These are phyloP conservation scores for Bjerkandera adusta DNA, from an alignment of 1,284 basidiomycete genomes.

Conservation along the genomic window DNA sequence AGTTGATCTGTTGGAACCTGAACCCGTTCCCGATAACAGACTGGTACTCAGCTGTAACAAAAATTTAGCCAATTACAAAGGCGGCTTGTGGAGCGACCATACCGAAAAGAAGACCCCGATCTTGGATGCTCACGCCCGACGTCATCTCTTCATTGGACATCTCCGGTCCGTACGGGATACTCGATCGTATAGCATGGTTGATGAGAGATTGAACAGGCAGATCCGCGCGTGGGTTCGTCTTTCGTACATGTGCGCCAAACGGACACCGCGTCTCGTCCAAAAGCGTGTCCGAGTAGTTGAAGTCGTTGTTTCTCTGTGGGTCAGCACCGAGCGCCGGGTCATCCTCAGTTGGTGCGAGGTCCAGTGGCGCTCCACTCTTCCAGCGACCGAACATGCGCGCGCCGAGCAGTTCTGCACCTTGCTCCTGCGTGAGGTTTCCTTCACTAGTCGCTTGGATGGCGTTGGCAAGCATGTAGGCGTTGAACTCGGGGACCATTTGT, in stretches of 20 bases:
- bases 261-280: slow-evolving; percentile 41
- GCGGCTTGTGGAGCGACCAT: too few species aligned
- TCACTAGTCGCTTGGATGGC: slow-evolving; percentile 32
- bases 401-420: slow-evolving; percentile 48
- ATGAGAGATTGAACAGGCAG: slow-evolving; percentile 26
- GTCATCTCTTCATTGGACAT: neutral
- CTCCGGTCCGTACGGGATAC: slow-evolving; percentile 38
- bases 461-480: slow-evolving; percentile 45
- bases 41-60: slow-evolving; percentile 6
- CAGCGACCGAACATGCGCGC: slow-evolving; percentile 56
- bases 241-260: slow-evolving; percentile 54
- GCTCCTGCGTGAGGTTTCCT: slow-evolving; percentile 34
- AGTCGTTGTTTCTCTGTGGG: slow-evolving; percentile 24
- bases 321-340: slow-evolving; percentile 12
- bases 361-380: slow-evolving; percentile 51
- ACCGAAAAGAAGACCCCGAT: slow-evolving; percentile 5
- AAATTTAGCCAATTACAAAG: too few species aligned
- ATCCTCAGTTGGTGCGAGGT: slow-evolving; percentile 8
- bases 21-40: slow-evolving; percentile 12
- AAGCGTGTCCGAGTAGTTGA: slow-evolving; percentile 26
- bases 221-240: slow-evolving; percentile 52
- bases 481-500: slow-evolving; percentile 55
- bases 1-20: slow-evolving; percentile 13
- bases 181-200: slow-evolving; percentile 33
- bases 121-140: slow-evolving; percentile 3